These are phyloP conservation scores for Scheffersomyces parashehatae DNA, from an alignment of 1,139 yeast genomes.

Conservation along the genomic window DNA sequence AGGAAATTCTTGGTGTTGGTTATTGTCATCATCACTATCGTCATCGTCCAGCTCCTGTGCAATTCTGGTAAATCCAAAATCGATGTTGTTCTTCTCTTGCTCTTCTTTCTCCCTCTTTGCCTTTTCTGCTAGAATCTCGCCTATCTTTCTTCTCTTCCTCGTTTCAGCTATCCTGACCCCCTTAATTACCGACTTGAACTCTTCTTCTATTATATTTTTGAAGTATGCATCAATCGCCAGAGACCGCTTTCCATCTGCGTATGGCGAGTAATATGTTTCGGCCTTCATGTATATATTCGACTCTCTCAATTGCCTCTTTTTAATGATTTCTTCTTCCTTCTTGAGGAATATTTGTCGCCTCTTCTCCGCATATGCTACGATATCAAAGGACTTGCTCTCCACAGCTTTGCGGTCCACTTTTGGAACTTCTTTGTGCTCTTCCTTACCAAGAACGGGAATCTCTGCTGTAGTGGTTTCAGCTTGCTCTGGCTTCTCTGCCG, in stretches of 20 bases:
- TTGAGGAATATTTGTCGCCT: conserved; percentile 23
- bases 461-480: conserved; percentile 8
- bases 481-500: conserved; percentile 11
- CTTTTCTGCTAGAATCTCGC: conserved; percentile 21
- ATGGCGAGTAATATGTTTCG: conserved; percentile 44
- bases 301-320: conserved; percentile 21
- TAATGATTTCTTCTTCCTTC: conserved; percentile 18
- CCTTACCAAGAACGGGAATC: neutral
- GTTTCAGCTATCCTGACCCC: conserved; percentile 37
- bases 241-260: conserved; percentile 27
- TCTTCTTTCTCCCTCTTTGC: conserved; percentile 21
- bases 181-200: conserved; percentile 36
- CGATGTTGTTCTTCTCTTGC: conserved; percentile 28
- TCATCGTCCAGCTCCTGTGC: conserved; percentile 25
- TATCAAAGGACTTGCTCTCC: conserved; percentile 42
- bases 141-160: conserved; percentile 20
- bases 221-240: conserved; percentile 26
- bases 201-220: conserved; percentile 27
- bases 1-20: conserved; percentile 11
- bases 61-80: conserved; percentile 30
- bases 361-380: conserved; percentile 54
- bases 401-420: neutral
- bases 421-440: neutral
- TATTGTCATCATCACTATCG: conserved; percentile 17
- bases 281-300: conserved; percentile 47